Conservation (phyloP, 2,329 filamentous ascomycete genomes). For the Epichloe sylvatica region DNA sequence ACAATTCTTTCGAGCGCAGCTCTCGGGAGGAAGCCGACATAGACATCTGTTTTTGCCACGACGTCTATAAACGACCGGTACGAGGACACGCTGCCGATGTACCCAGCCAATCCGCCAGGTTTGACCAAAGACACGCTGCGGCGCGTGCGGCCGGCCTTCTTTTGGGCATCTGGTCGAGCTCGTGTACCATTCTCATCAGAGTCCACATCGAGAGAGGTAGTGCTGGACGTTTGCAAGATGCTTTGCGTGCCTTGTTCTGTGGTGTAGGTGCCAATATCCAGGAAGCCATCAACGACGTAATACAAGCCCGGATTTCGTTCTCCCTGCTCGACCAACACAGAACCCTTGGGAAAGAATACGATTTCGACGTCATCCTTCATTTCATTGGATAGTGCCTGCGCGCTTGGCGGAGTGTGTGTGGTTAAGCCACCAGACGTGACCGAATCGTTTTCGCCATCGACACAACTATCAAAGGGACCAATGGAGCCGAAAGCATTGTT, state of each 20-base stretch:
- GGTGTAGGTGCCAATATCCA: slow-evolving; percentile 75
- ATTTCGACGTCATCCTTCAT: slow-evolving; percentile 90
- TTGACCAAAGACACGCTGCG: slow-evolving; percentile 83
- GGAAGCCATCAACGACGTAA: slow-evolving; percentile 92
- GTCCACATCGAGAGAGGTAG: slow-evolving; percentile 9
- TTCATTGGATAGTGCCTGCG: slow-evolving; percentile 57
- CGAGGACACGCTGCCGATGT: slow-evolving; percentile 85
- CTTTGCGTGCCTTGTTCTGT: slow-evolving; percentile 18
- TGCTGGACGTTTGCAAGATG: slow-evolving; percentile 17
- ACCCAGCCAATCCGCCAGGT: slow-evolving; percentile 84
- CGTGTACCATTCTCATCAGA: background rate
- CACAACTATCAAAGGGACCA: slow-evolving; percentile 60
- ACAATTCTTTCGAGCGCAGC: slow-evolving; percentile 80
- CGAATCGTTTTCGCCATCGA: slow-evolving; percentile 77
- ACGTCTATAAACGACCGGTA: slow-evolving; percentile 96
- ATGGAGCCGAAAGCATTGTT: slow-evolving; percentile 80
- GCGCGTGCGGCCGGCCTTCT: slow-evolving; percentile 28
- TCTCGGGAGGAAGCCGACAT: slow-evolving; percentile 85
- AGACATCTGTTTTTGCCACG: slow-evolving; percentile 93
- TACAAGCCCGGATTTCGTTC: slow-evolving; percentile 94
- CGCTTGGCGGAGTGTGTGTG: slow-evolving; percentile 46
- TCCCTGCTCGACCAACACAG: slow-evolving; percentile 88
- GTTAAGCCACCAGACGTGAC: slow-evolving; percentile 57
- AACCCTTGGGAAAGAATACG: slow-evolving; percentile 90
- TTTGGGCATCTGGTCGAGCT: slow-evolving; percentile 13